These are phyloP conservation scores for Neonectria hederae DNA, from an alignment of 2,329 filamentous ascomycete species.

Conservation along the genomic window DNA sequence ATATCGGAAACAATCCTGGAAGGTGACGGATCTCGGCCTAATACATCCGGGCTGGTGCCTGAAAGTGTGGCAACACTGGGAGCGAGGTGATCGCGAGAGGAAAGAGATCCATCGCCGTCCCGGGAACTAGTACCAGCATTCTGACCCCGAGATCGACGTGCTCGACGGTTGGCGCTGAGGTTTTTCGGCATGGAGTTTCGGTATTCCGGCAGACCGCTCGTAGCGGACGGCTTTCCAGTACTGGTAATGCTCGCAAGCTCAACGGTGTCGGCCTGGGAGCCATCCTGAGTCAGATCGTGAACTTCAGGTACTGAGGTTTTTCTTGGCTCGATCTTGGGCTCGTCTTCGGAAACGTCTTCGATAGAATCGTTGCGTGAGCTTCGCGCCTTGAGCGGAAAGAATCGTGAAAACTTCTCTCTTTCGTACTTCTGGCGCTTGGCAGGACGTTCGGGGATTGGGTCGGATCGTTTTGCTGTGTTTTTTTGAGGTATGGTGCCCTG, in stretches of 20 bases:
- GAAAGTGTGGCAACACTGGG: not conserved
- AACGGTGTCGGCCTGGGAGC: conserved; percentile 31
- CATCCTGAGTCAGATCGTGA: conserved; percentile 32
- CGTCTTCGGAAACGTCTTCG: conserved; percentile 23
- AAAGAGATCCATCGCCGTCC: not conserved
- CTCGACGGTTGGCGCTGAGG: conserved; percentile 9
- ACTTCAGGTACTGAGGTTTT: conserved; percentile 10
- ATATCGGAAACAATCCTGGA: conserved; percentile 39
- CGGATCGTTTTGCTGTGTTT: not conserved
- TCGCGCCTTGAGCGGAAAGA: not conserved
- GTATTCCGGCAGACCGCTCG: conserved; percentile 31
- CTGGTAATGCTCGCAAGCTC: conserved; percentile 31
- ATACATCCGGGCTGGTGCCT: conserved; percentile 38
- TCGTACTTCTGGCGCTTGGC: conserved; percentile 39
- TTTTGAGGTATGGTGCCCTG: not conserved
- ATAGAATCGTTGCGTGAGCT: conserved; percentile 14
- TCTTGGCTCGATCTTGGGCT: not conserved
- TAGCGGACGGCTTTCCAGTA: conserved; percentile 21
- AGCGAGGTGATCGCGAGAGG: not conserved
- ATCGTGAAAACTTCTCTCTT: not conserved
- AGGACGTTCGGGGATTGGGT: conserved; percentile 23
- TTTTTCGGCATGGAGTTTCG: conserved; percentile 28
- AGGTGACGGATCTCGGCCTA: conserved; percentile 32
- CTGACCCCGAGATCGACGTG: conserved; percentile 12
- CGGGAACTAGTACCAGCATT: not conserved